Percentiles rank a stretch among this genome's conserved stretches.
Evolutionary conservation across 257 asterid genomes (phyloP).

Genomic region (Voacanga thouarsii): DNA sequence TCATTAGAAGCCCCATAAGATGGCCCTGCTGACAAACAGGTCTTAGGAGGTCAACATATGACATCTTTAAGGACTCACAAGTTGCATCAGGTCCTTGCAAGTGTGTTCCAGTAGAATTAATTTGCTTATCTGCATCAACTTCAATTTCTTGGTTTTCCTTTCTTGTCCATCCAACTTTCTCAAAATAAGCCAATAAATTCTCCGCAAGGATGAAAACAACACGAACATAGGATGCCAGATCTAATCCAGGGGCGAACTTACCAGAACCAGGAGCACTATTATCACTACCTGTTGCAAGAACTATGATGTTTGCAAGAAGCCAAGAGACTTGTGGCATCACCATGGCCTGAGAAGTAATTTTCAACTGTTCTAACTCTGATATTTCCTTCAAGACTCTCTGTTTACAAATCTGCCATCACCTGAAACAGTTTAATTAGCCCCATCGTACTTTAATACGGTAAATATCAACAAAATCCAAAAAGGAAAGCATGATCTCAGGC

Average conservation of each 20-base stretch:
- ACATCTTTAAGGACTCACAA: slow-evolving; percentile 46
- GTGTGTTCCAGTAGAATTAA: slow-evolving; percentile 30
- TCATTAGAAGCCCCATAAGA: slow-evolving; percentile 61
- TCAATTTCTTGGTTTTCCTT: slow-evolving; percentile 43
- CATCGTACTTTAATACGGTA: slow-evolving; percentile 32
- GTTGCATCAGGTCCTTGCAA: slow-evolving; percentile 39
- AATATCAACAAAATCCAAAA: not conserved
- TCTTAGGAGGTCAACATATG: slow-evolving; percentile 65
- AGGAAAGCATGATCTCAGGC: not conserved
- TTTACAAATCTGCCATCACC: slow-evolving; percentile 89
- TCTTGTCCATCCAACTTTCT: slow-evolving; percentile 37
- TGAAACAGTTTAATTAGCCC: slow-evolving; percentile 85
- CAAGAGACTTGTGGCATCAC: slow-evolving; percentile 73
- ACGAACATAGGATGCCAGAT: slow-evolving; percentile 56
- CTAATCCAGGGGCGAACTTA: slow-evolving; percentile 56
- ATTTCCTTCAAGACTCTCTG: slow-evolving; percentile 69
- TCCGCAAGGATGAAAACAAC: slow-evolving; percentile 61
- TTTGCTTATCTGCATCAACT: slow-evolving; percentile 33
- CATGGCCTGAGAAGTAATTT: slow-evolving; percentile 29
- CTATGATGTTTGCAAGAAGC: slow-evolving; percentile 77
- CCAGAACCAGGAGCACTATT: slow-evolving; percentile 43
- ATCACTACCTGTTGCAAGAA: slow-evolving; percentile 64
- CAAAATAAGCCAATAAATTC: slow-evolving; percentile 52
- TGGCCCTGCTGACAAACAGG: slow-evolving; percentile 83
- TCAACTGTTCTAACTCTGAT: slow-evolving; percentile 52